Evolutionary conservation across 768 basidiomycete species (phyloP).

Genomic region (Tulasnella sp.): DNA sequence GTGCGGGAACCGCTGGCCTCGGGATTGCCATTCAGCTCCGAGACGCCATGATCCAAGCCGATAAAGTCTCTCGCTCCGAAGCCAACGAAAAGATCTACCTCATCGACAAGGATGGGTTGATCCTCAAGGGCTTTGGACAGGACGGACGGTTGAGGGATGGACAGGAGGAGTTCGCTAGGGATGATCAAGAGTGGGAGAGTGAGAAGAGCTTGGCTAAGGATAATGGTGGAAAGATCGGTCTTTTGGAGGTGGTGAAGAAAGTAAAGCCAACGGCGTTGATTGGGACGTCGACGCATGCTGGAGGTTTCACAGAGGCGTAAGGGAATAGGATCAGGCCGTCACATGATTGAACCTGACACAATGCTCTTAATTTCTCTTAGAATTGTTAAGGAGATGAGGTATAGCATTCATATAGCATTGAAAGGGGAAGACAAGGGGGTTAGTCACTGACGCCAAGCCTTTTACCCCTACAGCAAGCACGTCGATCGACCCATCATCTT

Average conservation of each 20-base stretch:
- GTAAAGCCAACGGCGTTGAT: slow-evolving; percentile 76
- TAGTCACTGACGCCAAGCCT: slow-evolving; percentile 9
- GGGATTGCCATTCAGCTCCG: slow-evolving; percentile 70
- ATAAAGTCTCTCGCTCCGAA: slow-evolving; percentile 39
- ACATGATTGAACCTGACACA: neutral
- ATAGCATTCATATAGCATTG: neutral
- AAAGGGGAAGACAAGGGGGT: too few species aligned
- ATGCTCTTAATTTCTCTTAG: neutral
- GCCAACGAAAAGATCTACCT: slow-evolving; percentile 62
- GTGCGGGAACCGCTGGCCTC: slow-evolving; percentile 48
- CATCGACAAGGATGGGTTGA: slow-evolving; percentile 56
- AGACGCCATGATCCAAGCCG: slow-evolving; percentile 52
- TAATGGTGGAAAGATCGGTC: slow-evolving; percentile 34
- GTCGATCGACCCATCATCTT: slow-evolving; percentile 72
- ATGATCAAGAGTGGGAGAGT: slow-evolving; percentile 44
- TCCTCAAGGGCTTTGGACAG: slow-evolving; percentile 35
- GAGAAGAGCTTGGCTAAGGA: slow-evolving; percentile 18
- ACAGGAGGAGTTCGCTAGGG: slow-evolving; percentile 42
- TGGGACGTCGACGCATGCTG: slow-evolving; percentile 68
- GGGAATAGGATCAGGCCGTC: slow-evolving; percentile 28
- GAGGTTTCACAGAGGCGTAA: slow-evolving; percentile 69
- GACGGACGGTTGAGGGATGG: slow-evolving; percentile 35
- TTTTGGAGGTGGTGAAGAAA: slow-evolving; percentile 60
- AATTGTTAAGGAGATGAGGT: slow-evolving; percentile 15
- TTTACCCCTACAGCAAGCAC: slow-evolving; percentile 33